A percentile compares a stretch with the other conserved stretches of the same genome.
Conservation (phyloP, 2,329 filamentous ascomycete genomes). For the Aureobasidium sp. region DNA sequence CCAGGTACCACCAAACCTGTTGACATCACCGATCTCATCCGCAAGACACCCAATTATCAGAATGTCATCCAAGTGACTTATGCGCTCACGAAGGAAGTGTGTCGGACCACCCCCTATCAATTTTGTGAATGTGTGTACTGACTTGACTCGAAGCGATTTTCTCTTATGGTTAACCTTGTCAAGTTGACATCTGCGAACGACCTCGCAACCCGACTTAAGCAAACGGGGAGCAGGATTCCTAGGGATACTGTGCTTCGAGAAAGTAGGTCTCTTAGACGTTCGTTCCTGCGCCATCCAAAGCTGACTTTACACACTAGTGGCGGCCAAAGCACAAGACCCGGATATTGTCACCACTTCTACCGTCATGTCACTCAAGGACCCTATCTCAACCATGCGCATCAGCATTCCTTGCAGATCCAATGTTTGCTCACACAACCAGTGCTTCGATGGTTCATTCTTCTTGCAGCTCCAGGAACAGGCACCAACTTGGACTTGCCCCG, state of each 20-base stretch:
- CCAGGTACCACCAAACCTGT: conserved; percentile 89
- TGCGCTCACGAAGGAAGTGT: conserved; percentile 78
- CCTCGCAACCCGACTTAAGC: conserved; percentile 61
- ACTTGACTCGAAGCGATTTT: not conserved
- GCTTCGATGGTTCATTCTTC: conserved; percentile 89
- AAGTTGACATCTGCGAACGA: conserved; percentile 63
- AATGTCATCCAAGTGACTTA: conserved; percentile 86
- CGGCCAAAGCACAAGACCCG: conserved; percentile 71
- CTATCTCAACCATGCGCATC: conserved; percentile 78
- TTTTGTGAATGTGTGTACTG: conserved; percentile 28
- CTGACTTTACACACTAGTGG: conserved; percentile 49
- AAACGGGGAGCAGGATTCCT: conserved; percentile 60
- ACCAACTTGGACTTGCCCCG: conserved; percentile 91
- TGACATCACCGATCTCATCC: conserved; percentile 75
- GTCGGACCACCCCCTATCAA: not conserved
- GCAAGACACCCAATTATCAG: conserved; percentile 60
- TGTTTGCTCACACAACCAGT: conserved; percentile 82
- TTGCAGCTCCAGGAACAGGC: conserved; percentile 92
- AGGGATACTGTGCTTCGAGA: conserved; percentile 78
- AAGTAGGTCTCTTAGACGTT: conserved; percentile 48
- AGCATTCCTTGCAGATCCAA: conserved; percentile 70
- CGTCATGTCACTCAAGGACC: conserved; percentile 86
- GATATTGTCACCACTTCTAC: conserved; percentile 87
- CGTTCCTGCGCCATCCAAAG: no score
- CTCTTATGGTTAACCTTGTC: conserved; percentile 66